Base-by-base conservation (phyloP, 1,139 yeast species). In the Wickerhamiella infanticola region DNA sequence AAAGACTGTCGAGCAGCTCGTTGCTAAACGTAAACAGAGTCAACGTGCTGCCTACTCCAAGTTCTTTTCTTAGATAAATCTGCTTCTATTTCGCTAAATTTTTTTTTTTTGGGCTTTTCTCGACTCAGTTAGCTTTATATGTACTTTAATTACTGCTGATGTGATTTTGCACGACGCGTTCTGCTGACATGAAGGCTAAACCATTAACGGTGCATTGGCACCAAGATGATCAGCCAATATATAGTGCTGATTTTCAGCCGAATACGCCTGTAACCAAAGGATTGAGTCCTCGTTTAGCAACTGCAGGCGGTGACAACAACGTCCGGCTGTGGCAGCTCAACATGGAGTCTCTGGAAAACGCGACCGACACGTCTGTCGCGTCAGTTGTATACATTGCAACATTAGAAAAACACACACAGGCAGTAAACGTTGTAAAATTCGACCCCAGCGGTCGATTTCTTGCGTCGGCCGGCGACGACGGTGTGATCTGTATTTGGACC, bases 401-500 rank as follows among this genome's bases (percentile, higher is more conserved):
- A 0, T 68, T 93, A 43, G 63, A 79, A 3, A 86, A 86, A 55
- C 98, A 93, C 60, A 82, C 93, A 2, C 95, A 86, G 61, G 95
- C 98, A 0, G 96, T 90, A 23, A 90, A 90, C 60, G 86, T 77
- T 35, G 95, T 85, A 4, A 68, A 95, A 45, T 90, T 86, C 60
- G 78, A 79, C 58, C 78, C 80, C 1, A 63, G 61, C 3, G 72
- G 72, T 29, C 69, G 72, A 37, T 53, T 73, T 8, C 65, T 90
- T 37, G 98, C 97, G 0, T 74, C 93, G 0, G 96, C 95, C 0
- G 94, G 96, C 2, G 99, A 90, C 58, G 98, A 90, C 60, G 98
- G 98, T 1, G 75, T 81, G 8, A 72, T 90, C 18, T 69, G 88
- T 51, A 62, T 90, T 36, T 90, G 98, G 98, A 69, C 68, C 40